A percentile compares a stretch with the other conserved stretches of the same genome.
These are phyloP conservation scores for Dalbergia cultrata DNA, from an alignment of 306 rosid genomes.

Conservation along the genomic window DNA sequence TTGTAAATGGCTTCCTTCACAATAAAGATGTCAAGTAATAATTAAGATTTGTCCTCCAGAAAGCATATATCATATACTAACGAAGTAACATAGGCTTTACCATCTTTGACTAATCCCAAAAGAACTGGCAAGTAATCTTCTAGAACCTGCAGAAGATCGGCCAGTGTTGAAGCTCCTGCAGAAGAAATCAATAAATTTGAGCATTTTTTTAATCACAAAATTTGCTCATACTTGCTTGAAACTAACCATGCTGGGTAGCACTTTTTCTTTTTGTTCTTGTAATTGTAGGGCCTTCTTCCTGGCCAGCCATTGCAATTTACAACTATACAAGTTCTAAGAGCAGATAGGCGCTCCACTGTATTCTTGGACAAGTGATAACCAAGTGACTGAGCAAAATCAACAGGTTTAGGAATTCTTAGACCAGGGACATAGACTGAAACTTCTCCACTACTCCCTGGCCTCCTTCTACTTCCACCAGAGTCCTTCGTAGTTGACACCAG, in stretches of 20 bases:
- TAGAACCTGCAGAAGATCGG: conserved; percentile 90
- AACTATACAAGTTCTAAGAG: conserved; percentile 90
- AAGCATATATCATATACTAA: conserved; percentile 38
- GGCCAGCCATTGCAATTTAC: conserved; percentile 94
- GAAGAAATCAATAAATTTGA: conserved; percentile 50
- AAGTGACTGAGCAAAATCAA: conserved; percentile 79
- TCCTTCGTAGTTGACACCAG: conserved; percentile 77
- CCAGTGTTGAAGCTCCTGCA: conserved; percentile 90
- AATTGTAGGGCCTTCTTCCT: conserved; percentile 95
- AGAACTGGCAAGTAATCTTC: conserved; percentile 95
- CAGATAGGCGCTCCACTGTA: conserved; percentile 81
- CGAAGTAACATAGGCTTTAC: conserved; percentile 53
- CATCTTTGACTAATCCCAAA: conserved; percentile 94
- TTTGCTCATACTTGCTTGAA: conserved; percentile 36
- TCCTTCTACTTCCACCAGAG: conserved; percentile 82
- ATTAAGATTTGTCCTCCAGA: conserved; percentile 43
- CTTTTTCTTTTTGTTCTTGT: conserved; percentile 89
- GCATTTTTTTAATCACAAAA: conserved; percentile 28
- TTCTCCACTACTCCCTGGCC: conserved; percentile 94
- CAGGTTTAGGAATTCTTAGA: conserved; percentile 90
- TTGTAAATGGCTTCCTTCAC: conserved; percentile 93
- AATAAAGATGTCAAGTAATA: conserved; percentile 39
- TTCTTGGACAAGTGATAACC: conserved; percentile 85
- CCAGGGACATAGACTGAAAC: conserved; percentile 97
- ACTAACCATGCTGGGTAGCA: conserved; percentile 90